These are phyloP conservation scores for Podospora anserina DNA, from an alignment of 495 filamentous ascomycete genomes.

Conservation along the genomic window DNA sequence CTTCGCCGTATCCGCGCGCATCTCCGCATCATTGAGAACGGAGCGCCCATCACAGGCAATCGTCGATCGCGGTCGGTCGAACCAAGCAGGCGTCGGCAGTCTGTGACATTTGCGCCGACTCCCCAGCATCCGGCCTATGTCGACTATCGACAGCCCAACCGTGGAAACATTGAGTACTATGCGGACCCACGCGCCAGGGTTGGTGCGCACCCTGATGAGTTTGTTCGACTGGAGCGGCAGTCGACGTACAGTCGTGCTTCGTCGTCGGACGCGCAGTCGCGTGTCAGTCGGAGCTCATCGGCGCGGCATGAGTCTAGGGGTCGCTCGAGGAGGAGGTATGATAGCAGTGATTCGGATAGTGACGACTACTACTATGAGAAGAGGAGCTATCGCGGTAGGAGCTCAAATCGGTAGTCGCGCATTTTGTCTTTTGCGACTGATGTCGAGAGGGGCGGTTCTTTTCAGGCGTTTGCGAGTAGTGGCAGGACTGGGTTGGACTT, in stretches of 20 bases:
- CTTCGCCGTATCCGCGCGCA: conserved; percentile 25
- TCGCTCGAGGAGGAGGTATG: conserved; percentile 15
- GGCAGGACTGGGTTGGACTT: not conserved
- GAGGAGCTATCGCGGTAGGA: conserved; percentile 14
- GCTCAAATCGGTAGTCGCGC: conserved; percentile 9
- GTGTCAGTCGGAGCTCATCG: conserved; percentile 12
- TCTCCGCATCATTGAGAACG: conserved; percentile 19
- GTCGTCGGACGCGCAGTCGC: conserved; percentile 10
- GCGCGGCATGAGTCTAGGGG: conserved; percentile 13
- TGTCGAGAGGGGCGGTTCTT: not conserved
- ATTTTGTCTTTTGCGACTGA: not conserved
- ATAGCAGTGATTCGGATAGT: conserved; percentile 14
- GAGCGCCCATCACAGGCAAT: conserved; percentile 15
- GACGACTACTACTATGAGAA: conserved; percentile 24
- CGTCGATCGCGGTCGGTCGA: conserved; percentile 17
- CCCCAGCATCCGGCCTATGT: not conserved
- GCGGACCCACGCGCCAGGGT: conserved; percentile 11
- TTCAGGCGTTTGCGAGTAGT: not conserved
- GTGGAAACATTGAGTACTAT: conserved; percentile 16
- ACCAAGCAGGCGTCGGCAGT: conserved; percentile 11
- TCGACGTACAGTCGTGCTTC: conserved; percentile 17
- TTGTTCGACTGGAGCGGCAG: conserved; percentile 16
- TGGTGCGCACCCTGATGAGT: conserved; percentile 20
- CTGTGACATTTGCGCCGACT: conserved; percentile 9
- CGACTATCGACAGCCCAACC: not conserved